Base-by-base conservation (phyloP, 1,284 basidiomycete species). In the Irpex sp. region DNA sequence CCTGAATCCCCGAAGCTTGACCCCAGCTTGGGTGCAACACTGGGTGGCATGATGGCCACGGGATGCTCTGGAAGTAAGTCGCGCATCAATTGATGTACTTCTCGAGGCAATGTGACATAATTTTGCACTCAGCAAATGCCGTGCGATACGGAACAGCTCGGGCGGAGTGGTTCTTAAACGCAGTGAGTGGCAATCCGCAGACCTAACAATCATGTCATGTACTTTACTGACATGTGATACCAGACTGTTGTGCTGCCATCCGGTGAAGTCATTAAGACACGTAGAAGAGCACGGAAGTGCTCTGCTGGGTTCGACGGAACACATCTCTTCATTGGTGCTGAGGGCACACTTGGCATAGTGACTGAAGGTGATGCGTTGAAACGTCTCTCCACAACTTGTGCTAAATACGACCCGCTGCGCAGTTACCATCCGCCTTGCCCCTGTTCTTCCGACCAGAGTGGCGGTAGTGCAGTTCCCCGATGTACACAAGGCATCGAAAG, bases 191-290 rank as follows among this genome's bases (percentile, higher is more conserved):
- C 4, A 27, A 4, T 27, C 3, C 1, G 45, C 11, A 15, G 45
- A 49, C 1, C 45, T 5, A 6, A 32, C 3, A 32, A 32, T 5
- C 32, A 3, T 32, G 3, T 9, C 32, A 38, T 38, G 32, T 7
- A 38, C 7, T 7, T 2, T 1, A 9, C 32, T 38, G 7, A 38
- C 6, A 9, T 38, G 7, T 4, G 1, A 7, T 38, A n/a, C 4
- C 58, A 96, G 92, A 97, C 95, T 0, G 94, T 97, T 7, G 97
- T 98, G 0, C 86, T 98, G 1, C 95, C 97, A 1, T 93, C 91
- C 13, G 97, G 97, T 2, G 91, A 98, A 79, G 93, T 99, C 18
- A 97, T 99, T 80, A 98, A 97, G 80, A 99, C 97, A 0, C 90
- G 97, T 2, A 88, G 91, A 45, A 85, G 96, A 56, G 93, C 97